A percentile compares a stretch with the other conserved stretches of the same genome.
Evolutionary conservation across 306 rosid species (phyloP).

Genomic region (Vigna unguiculata): DNA sequence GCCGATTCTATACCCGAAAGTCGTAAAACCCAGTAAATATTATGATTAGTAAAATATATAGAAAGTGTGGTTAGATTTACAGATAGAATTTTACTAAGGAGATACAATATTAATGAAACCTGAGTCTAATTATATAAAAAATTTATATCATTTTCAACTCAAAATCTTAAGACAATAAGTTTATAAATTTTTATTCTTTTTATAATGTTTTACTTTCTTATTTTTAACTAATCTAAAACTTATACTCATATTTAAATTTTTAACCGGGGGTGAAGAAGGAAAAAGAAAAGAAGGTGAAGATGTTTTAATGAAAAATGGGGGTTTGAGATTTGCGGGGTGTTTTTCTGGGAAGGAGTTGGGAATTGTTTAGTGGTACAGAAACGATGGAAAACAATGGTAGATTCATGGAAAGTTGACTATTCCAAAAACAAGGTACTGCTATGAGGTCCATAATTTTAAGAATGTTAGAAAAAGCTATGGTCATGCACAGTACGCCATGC

Average conservation of each 20-base stretch:
- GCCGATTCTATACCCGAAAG: too few species aligned
- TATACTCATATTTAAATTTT: too few species aligned
- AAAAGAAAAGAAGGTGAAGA: not conserved
- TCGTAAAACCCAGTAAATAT: too few species aligned
- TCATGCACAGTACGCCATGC: constrained; percentile 38
- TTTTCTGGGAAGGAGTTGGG: not conserved
- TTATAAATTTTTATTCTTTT: too few species aligned
- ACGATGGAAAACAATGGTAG: constrained; percentile 11
- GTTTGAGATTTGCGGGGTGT: not conserved
- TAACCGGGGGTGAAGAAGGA: not conserved
- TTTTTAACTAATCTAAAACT: too few species aligned
- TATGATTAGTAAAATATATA: not conserved
- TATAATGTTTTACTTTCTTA: too few species aligned
- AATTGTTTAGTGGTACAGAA: constrained; percentile 8
- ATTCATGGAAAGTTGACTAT: constrained; percentile 41
- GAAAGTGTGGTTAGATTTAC: too few species aligned
- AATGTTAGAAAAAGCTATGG: constrained; percentile 23
- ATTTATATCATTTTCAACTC: too few species aligned
- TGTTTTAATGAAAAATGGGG: not conserved
- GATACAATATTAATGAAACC: too few species aligned
- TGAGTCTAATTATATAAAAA: too few species aligned
- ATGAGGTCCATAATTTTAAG: not conserved
- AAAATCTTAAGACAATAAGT: too few species aligned
- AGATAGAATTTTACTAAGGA: too few species aligned
- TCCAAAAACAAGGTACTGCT: constrained; percentile 25